Base-by-base conservation (phyloP, 2,329 filamentous ascomycete species). In the Cladosporium sp. region DNA sequence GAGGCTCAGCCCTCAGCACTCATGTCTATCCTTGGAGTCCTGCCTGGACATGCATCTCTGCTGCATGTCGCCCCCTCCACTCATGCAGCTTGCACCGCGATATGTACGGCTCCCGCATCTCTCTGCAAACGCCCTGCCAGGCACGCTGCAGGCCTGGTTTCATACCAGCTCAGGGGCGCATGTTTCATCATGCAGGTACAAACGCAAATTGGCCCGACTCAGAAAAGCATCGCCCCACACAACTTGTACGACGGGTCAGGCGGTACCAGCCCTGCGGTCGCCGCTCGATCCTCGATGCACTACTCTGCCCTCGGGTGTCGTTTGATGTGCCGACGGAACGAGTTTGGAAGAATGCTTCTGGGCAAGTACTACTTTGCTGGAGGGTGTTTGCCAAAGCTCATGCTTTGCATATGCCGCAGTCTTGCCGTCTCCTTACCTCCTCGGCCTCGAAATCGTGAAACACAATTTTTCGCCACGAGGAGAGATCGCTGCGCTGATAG, bases 141-240 rank as follows among this genome's bases (percentile, higher is more conserved):
- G 50, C 39, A 32, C 35, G 35, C 48, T 37, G 48, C 48, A 50
- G 19, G 47, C 47, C 47, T 15, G 37, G 51, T 54, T 54, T 45
- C 37, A 54, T 45, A 32, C n/a, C 36, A 19, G 20, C 40, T 55
- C 40, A 55, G 52, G 52, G 52, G 52, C 34, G 25, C 35, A 34
- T 47, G 52, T 55, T 55, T 55, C 52, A 55, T 32, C n/a, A 37
- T 39, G 52, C 52, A 55, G 40, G 52, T 35, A 53, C 52, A 55
- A 45, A 55, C 39, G 52, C 42, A 55, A 36, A 35, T 35, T 47
- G 20, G 19, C 37, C 52, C 19, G 37, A 55, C 36, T 45, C 52
- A 3, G 12, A 50, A 45, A 55, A 47, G 40, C 25, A 55, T 55
- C 52, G 52, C 52, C 52, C 52, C 52, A 55, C 52, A 47, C 37